Percentiles rank a stretch among this genome's conserved stretches.
Conservation (phyloP, 495 filamentous ascomycete genomes). For the Hypoxylon fragiforme region DNA sequence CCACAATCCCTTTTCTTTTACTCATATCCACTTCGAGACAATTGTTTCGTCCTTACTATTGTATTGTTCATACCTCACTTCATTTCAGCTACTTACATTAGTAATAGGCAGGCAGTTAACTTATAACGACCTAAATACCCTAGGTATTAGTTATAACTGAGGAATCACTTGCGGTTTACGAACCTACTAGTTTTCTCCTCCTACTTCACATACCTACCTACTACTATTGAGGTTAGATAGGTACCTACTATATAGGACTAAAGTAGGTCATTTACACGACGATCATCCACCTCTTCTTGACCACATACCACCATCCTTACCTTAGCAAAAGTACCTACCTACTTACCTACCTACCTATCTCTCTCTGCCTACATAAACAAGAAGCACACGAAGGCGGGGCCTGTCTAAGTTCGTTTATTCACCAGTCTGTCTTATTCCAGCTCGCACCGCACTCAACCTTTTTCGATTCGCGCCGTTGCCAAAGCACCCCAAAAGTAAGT, state of each 20-base stretch:
- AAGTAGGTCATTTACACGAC: too few relatives aligned
- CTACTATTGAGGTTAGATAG: too few relatives aligned
- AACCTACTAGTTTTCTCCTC: background rate
- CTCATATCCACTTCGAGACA: background rate
- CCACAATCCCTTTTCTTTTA: background rate
- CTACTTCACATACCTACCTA: background rate
- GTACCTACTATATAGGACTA: too few relatives aligned
- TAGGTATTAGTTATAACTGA: background rate
- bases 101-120: too few relatives aligned
- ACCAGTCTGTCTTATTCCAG: background rate
- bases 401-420: conserved; percentile 5
- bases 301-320: background rate
- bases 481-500: conserved; percentile 20
- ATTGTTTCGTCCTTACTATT: conserved; percentile 5
- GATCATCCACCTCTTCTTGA: too few relatives aligned
- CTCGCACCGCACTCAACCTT: conserved; percentile 5
- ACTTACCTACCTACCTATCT: background rate
- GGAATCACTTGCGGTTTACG: background rate
- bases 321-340: background rate
- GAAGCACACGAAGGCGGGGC: conserved; percentile 30
- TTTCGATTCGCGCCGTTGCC: conserved; percentile 2
- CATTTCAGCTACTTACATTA: background rate
- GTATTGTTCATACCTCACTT: background rate
- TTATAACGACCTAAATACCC: too few relatives aligned
- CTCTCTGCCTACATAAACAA: too few relatives aligned